These are phyloP conservation scores for Gymnopilus dilepis DNA, from an alignment of 768 basidiomycete genomes.

Conservation along the genomic window DNA sequence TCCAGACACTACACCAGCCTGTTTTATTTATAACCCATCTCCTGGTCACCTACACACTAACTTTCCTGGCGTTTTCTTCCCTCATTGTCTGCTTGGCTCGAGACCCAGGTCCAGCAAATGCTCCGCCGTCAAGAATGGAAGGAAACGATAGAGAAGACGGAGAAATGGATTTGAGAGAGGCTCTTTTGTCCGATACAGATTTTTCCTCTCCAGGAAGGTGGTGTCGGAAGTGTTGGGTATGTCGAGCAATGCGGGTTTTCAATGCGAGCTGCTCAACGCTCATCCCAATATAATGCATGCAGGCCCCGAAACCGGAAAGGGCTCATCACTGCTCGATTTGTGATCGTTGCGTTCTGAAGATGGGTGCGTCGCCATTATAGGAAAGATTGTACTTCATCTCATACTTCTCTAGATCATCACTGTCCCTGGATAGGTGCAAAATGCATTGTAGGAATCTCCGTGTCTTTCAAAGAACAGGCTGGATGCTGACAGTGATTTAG, in stretches of 20 bases:
- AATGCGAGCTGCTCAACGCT: not conserved
- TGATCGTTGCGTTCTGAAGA: constrained; percentile 80
- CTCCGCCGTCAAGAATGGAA: constrained; percentile 23
- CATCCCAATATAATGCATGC: not conserved
- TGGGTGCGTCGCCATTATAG: constrained; percentile 58
- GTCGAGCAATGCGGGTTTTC: constrained; percentile 17
- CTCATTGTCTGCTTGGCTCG: constrained; percentile 74
- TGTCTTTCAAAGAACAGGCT: not conserved
- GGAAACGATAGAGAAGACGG: constrained; percentile 35
- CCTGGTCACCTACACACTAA: constrained; percentile 62
- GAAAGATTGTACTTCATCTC: not conserved
- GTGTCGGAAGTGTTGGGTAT: constrained; percentile 79
- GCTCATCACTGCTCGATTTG: constrained; percentile 81
- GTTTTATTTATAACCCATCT: constrained; percentile 58
- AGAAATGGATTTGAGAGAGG: constrained; percentile 61
- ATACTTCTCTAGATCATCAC: constrained; percentile 68
- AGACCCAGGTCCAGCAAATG: constrained; percentile 71
- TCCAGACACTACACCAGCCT: constrained; percentile 55
- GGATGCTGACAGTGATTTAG: constrained; percentile 39
- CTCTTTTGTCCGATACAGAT: constrained; percentile 61
- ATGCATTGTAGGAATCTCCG: constrained; percentile 65
- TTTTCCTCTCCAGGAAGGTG: constrained; percentile 62
- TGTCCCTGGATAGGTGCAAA: constrained; percentile 82
- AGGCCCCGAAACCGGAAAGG: constrained; percentile 78
- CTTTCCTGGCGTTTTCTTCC: constrained; percentile 72